These are phyloP conservation scores for Mrakia hoshinonis DNA, from an alignment of 768 basidiomycete species.

Conservation along the genomic window DNA sequence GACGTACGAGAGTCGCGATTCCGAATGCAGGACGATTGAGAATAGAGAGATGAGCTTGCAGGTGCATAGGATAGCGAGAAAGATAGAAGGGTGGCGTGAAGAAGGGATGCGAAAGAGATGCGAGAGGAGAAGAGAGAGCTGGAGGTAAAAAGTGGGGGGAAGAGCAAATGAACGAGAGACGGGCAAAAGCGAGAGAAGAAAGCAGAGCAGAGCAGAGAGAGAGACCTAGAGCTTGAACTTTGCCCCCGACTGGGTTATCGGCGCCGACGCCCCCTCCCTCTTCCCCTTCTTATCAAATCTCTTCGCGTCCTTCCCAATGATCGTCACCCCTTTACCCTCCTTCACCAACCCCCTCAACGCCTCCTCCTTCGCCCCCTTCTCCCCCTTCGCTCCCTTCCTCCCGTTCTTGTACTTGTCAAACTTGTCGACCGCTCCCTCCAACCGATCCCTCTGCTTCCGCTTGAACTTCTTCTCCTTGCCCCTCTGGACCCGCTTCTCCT, in stretches of 20 bases:
- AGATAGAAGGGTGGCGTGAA: too few species aligned
- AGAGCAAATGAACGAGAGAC: neutral
- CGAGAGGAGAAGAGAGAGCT: too few species aligned
- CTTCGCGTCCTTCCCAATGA: constrained; percentile 28
- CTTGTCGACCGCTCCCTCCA: constrained; percentile 61
- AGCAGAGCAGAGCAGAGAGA: too few species aligned
- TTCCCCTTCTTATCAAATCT: constrained; percentile 24
- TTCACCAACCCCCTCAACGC: constrained; percentile 76
- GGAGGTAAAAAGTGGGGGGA: neutral
- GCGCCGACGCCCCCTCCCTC: neutral
- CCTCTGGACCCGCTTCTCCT: constrained; percentile 63
- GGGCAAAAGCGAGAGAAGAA: too few species aligned
- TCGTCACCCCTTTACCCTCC: constrained; percentile 48
- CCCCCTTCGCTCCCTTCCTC: constrained; percentile 34
- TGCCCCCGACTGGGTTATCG: neutral
- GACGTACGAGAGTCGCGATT: too few species aligned
- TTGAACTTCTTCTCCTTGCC: constrained; percentile 43
- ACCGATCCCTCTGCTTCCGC: constrained; percentile 59
- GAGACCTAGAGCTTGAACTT: constrained; percentile 12
- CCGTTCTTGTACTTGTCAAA: constrained; percentile 24
- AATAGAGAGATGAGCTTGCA: too few species aligned
- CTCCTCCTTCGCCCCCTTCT: constrained; percentile 74
- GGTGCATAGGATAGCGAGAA: too few species aligned
- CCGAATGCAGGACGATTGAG: too few species aligned
- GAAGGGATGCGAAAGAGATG: neutral